Base-by-base conservation (phyloP, 106 monocot genomes). In the Platanthera zijinensis region DNA sequence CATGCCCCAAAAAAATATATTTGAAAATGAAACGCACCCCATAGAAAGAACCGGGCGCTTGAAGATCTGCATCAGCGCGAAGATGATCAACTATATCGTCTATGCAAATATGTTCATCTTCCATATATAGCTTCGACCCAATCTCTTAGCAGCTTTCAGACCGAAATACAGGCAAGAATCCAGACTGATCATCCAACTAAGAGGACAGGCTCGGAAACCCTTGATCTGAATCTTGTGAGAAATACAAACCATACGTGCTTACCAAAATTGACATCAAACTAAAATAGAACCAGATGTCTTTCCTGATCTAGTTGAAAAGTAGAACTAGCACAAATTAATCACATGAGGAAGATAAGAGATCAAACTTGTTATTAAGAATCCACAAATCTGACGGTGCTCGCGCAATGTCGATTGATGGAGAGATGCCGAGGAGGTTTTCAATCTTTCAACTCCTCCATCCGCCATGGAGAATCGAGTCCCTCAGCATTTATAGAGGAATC, bases 371-470 rank as follows among this genome's bases (percentile, higher is more conserved):
- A 75, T 70, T 74, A 13, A n/a, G 83, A 52, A 50, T 51, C 51
- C 57, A 53, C 78, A 8, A 89, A 77, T 3, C 74, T 76, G 4
- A 75, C 80, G 45, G 79, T 82, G 82, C 82, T 89, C 6, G 79
- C 61, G 53, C 82, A 89, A 80, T 86, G 86, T 61, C 82, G 84
- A 52, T 86, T 84, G 45, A 82, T 80, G 8, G 86, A 82, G 10
- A 86, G 57, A 21, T 90, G 82, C 6, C 84, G 82, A 30, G 86
- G 89, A 3, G 86, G 86, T 59, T 84, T 90, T 50, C 78, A 75
- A 59, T 73, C 61, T 48, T 86, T 86, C 66, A 69, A 57, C 69
- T 81, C 81, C 46, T 84, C 85, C 74, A 71, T 72, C 8, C 21
- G 74, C 54, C n/a, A n/a, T n/a, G n/a, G n/a, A n/a, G n/a, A n/a